Evolutionary conservation across 305 asterid genomes (phyloP), one percentile per base, ranked within the genome.

Genomic region (Fraxinus velutina): DNA sequence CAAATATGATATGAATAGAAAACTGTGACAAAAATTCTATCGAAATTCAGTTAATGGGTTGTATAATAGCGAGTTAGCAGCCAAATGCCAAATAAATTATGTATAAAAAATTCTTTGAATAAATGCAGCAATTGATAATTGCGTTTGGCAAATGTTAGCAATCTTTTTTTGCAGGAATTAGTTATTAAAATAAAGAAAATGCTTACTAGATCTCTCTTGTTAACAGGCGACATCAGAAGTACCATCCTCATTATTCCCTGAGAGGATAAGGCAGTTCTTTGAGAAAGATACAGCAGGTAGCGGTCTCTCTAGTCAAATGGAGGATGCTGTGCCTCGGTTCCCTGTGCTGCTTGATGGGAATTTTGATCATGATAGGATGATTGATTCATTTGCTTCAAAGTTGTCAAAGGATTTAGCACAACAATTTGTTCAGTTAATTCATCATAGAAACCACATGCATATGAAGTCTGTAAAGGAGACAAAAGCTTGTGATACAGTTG

Each of bases 161-260:
- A 66, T 66, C 36, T 10, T 12, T 66, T 64, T 21, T 27, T 8
- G 19, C 36, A 27, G 36, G 73, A 66, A 66, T 29, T 64, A 29
- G 12, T 3, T 78, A 47, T 73, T 19, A 37, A 34, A 78, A 32
- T 64, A n/a, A 9, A 70, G 77, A 84, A 76, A 44, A 32, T 80
- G 70, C 84, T 86, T 50, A 86, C 75, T 30, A 6, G 36, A 10
- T 33, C 2, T 82, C 70, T 80, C 22, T 77, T 70, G 60, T 79
- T 78, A 50, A 87, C 97, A 96, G 98, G 99, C 98, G 76, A 96
- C 99, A 15, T 89, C 97, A 27, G 98, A 94, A 83, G 82, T 93
- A 75, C 97, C 90, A 12, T 83, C 91, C 64, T 78, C 86, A 33
- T 78, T 86, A 78, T 94, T 94, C 60, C 99, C 99, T 81, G 68